Conservation (phyloP, 176 grass and related monocot species). For the Aegilops speltoides region DNA sequence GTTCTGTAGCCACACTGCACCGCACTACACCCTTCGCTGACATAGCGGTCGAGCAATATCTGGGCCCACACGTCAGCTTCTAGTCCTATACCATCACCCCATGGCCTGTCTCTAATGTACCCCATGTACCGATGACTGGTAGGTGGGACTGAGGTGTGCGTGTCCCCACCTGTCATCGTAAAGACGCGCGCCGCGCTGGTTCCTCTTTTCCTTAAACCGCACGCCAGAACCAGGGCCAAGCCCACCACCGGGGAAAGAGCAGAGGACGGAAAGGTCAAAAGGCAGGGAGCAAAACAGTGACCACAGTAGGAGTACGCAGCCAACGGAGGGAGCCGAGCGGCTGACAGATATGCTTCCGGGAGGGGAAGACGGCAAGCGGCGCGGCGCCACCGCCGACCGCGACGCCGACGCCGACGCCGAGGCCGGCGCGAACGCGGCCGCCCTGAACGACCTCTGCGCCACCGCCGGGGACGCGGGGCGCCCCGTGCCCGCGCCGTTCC, state of each 20-base stretch:
- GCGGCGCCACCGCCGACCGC: constrained; percentile 5
- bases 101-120: background rate
- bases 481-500: constrained; percentile 44
- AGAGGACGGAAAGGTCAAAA: constrained; percentile 42
- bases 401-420: background rate
- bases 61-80: constrained; percentile 9
- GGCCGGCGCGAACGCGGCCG: constrained; percentile 21
- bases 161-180: background rate
- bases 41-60: rapidly evolving
- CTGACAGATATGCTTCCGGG: constrained; percentile 34
- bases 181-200: background rate
- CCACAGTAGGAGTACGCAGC: background rate
- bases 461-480: background rate
- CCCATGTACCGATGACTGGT: rapidly evolving
- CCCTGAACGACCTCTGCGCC: constrained; percentile 65
- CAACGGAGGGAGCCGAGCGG: background rate
- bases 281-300: background rate
- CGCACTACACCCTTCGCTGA: background rate
- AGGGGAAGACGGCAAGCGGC: constrained; percentile 12
- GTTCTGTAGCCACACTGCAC: background rate
- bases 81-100: background rate
- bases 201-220: constrained; percentile 45
- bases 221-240: constrained; percentile 35
- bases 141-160: rapidly evolving
- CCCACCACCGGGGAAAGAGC: constrained; percentile 17